Conservation (phyloP, 2,329 filamentous ascomycete species). For the Beauveria australis region DNA sequence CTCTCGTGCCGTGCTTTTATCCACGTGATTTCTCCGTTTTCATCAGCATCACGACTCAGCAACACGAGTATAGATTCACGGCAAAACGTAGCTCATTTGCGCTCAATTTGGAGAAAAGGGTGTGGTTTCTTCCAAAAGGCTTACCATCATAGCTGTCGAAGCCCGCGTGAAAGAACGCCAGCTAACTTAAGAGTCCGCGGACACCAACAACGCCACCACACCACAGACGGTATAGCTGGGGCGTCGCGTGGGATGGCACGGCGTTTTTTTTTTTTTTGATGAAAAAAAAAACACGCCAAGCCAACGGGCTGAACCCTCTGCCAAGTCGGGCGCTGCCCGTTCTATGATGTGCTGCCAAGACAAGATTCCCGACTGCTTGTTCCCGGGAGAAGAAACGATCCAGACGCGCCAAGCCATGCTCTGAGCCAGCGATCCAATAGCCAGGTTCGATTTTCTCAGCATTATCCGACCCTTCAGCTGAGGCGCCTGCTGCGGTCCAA, state of each 20-base stretch:
- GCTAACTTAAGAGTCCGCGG: background rate
- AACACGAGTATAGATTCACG: background rate
- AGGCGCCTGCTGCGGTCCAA: too few species aligned
- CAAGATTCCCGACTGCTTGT: conserved; percentile 1
- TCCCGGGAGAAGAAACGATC: background rate
- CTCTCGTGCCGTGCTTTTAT: background rate
- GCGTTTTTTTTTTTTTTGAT: background rate
- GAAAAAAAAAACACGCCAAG: conserved; percentile 6
- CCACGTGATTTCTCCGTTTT: background rate
- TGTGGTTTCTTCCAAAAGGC: background rate
- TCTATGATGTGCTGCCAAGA: conserved; percentile 1
- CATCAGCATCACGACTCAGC: background rate
- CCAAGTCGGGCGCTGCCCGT: background rate
- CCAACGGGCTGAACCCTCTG: background rate
- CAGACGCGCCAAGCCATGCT: background rate
- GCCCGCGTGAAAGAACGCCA: too few species aligned
- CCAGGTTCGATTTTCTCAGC: too few species aligned
- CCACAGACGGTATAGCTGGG: background rate
- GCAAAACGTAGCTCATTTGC: background rate
- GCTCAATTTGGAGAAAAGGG: background rate
- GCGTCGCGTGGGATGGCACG: background rate
- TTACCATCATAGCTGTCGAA: background rate
- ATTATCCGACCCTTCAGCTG: too few species aligned
- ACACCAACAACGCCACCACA: background rate
- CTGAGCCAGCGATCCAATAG: background rate